A percentile compares a stretch with the other conserved stretches of the same genome.
phyloP scores from a whole-genome alignment of 257 asterid species.

The Capsicum chinense region DNA sequence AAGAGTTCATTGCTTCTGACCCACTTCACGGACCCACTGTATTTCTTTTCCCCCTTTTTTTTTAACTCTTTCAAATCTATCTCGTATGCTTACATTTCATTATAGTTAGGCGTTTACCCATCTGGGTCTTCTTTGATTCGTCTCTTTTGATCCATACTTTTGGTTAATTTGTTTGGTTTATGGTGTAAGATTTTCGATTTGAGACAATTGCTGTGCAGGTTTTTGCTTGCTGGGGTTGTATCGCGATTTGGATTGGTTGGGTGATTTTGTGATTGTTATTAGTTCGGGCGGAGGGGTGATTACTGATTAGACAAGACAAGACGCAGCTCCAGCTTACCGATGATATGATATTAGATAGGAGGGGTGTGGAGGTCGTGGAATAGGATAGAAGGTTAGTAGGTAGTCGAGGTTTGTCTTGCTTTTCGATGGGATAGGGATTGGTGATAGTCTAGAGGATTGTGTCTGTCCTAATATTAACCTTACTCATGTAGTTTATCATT shows the following conservation, averaged over 20 bases:
- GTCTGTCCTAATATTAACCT: too few species aligned
- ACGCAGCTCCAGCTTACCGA: too few species aligned
- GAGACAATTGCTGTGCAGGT: background rate
- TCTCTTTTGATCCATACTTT: background rate
- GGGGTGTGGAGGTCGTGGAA: too few species aligned
- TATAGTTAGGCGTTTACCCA: background rate
- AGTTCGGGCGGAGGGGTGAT: too few species aligned
- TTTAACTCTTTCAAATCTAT: background rate
- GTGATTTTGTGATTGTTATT: too few species aligned
- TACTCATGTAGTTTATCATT: too few species aligned
- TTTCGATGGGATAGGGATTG: too few species aligned
- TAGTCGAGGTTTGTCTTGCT: too few species aligned
- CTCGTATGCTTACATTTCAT: slow-evolving; percentile 26
- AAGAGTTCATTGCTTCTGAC: slow-evolving; percentile 75
- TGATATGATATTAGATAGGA: too few species aligned
- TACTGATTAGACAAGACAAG: too few species aligned
- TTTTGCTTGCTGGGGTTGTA: background rate
- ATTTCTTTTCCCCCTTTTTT: slow-evolving; percentile 26
- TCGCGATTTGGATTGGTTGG: background rate
- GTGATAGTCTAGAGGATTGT: too few species aligned
- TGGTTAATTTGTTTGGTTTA: background rate
- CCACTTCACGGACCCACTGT: slow-evolving; percentile 84
- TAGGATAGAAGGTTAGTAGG: too few species aligned
- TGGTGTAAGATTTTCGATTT: background rate
- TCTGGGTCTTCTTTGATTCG: slow-evolving; percentile 20